A percentile compares a stretch with the other conserved stretches of the same genome.
Evolutionary conservation across 225 moss, liverwort and hornwort genomes (phyloP).

Genomic region (Polytrichum formosum): DNA sequence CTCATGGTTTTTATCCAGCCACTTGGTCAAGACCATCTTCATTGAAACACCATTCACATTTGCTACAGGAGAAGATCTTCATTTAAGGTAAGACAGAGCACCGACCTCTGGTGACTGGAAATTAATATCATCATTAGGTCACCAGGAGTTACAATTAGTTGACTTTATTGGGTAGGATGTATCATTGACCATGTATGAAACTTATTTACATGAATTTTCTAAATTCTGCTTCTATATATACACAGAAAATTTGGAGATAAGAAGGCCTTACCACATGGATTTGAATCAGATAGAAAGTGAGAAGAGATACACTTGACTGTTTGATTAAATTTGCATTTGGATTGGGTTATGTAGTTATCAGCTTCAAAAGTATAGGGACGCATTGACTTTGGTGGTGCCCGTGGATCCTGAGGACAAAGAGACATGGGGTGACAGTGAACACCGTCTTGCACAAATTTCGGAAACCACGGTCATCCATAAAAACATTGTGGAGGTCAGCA

Average conservation of each 20-base stretch:
- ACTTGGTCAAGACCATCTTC: conserved; percentile 71
- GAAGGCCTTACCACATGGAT: no score
- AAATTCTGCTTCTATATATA: no score
- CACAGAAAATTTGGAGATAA: no score
- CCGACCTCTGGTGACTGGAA: no score
- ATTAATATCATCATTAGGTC: no score
- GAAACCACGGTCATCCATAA: conserved; percentile 97
- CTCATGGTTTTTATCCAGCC: conserved; percentile 90
- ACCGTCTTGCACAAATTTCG: conserved; percentile 81
- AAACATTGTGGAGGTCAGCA: conserved; percentile 60
- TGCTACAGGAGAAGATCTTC: conserved; percentile 92
- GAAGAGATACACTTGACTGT: no score
- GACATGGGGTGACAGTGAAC: conserved; percentile 99
- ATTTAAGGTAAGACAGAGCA: conserved; percentile 58
- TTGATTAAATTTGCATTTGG: no score
- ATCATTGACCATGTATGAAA: no score
- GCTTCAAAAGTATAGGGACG: conserved; percentile 82
- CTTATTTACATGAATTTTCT: no score
- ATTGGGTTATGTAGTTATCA: conserved; percentile 58
- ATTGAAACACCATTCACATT: conserved; percentile 96
- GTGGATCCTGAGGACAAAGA: conserved; percentile 77
- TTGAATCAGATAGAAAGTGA: no score
- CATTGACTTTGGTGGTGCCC: conserved; percentile 75
- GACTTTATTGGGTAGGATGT: no score
- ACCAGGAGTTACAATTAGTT: no score